Conservation (phyloP, 2,329 filamentous ascomycete genomes). For the Aspergillus novoparasiticus region DNA sequence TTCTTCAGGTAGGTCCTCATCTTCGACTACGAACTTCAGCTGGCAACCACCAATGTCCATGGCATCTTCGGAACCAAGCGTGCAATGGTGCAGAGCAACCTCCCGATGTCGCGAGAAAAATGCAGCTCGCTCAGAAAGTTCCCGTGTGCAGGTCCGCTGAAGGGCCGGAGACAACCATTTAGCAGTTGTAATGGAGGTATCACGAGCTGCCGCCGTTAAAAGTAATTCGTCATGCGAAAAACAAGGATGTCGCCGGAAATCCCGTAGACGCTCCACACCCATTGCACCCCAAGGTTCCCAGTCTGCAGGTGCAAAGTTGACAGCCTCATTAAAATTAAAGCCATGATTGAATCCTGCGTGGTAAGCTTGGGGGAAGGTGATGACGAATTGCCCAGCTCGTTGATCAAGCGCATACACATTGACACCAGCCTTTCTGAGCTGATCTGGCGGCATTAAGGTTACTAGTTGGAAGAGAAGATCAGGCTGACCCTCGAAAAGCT, state of each 20-base stretch:
- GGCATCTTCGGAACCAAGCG: conserved; percentile 51
- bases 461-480: conserved; percentile 96
- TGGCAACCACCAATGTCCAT: conserved; percentile 54
- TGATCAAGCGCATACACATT: conserved; percentile 95
- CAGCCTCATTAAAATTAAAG: conserved; percentile 98
- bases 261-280: conserved; percentile 82
- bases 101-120: conserved; percentile 70
- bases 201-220: conserved; percentile 82
- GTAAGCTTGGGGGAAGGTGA: conserved; percentile 96
- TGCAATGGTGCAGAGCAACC: conserved; percentile 57
- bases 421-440: conserved; percentile 89
- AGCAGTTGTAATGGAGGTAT: conserved; percentile 82
- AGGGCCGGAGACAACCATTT: conserved; percentile 94
- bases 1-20: conserved; percentile 80
- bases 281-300: conserved; percentile 92
- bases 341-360: conserved; percentile 98
- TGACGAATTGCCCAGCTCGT: conserved; percentile 89
- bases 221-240: conserved; percentile 97
- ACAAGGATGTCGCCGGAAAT: conserved; percentile 88
- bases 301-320: conserved; percentile 93
- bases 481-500: conserved; percentile 94
- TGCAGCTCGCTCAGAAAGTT: conserved; percentile 66
- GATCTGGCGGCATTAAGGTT: conserved; percentile 91
- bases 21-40: conserved; percentile 65
- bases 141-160: conserved; percentile 73